Base-by-base conservation (phyloP, 495 filamentous ascomycete genomes). In the Penicillium coprophilum region DNA sequence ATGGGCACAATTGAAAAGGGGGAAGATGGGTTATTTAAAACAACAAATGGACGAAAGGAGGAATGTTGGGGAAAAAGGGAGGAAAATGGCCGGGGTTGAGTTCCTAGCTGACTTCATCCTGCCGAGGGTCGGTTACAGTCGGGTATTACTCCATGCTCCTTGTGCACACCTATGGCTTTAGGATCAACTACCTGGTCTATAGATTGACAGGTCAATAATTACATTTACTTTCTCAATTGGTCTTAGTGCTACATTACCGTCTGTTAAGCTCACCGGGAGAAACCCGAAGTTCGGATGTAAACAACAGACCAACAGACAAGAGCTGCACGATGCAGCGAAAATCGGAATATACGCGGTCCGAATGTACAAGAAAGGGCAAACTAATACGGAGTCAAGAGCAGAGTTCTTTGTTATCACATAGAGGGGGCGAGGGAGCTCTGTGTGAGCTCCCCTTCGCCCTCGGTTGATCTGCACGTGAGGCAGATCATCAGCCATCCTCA, bases 121-220 rank as follows among this genome's bases (percentile, higher is more conserved):
- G 53, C 66, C 66, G 66, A 68, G 66, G 66, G 48, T 61, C 66
- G 66, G 66, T 62, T 68, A 68, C 50, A 60, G 63, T 63, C 66
- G 66, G 66, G 19, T 58, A 53, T 32, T 17, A 20, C 51, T 21
- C n/a, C 40, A 21, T 38, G n/a, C n/a, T n/a, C 7, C 34, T 38
- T 17, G 24, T 38, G 15, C 8, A 20, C 15, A 17, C 12, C 23
- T 43, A 10, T 11, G n/a, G 17, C 28, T 27, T 28, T 48, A 2
- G 9, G 2, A 23, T 21, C 13, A 13, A 21, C 15, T 43, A 13
- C 11, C 12, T 43, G 28, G 4, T 34, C 5, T 21, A 36, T 5
- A 49, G 19, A 11, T 11, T 19, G n/a, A 1, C n/a, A 38, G 34
- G n/a, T n/a, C 7, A 9, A 38, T 38, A 49, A 49, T 49, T 34